Conservation (phyloP, 352 stramenopile genomes). For the Globisporangium paroecandrum region DNA sequence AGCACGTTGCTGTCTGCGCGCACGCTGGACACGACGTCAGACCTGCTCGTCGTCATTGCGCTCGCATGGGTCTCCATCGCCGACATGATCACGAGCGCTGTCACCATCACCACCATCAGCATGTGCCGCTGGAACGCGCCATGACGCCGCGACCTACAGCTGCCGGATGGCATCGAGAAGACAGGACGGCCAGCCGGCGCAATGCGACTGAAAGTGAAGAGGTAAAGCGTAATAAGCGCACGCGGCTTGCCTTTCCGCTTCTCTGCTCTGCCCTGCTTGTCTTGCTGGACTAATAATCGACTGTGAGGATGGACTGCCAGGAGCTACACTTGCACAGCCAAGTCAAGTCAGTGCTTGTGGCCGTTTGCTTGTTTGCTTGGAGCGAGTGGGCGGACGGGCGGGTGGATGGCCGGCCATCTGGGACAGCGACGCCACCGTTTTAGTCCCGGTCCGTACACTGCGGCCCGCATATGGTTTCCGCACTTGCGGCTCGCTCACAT, state of each 20-base stretch:
- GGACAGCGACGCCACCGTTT: neutral
- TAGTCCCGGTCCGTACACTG: neutral
- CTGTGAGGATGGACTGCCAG: neutral
- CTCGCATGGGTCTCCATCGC: neutral
- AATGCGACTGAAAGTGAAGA: neutral
- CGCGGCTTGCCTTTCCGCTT: neutral
- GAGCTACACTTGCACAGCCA: neutral
- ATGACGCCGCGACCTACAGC: neutral
- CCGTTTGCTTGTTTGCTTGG: neutral
- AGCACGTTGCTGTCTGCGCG: constrained; percentile 6
- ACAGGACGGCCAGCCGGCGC: neutral
- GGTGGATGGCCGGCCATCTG: neutral
- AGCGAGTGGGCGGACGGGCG: neutral
- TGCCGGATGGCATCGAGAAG: constrained; percentile 9
- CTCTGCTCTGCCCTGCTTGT: neutral
- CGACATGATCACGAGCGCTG: neutral
- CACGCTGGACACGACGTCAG: constrained; percentile 10
- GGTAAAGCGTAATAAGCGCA: neutral
- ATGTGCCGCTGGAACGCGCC: neutral
- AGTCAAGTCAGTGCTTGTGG: neutral
- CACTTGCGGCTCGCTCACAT: neutral
- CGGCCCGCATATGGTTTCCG: neutral
- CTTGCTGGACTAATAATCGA: neutral
- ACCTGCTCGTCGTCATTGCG: constrained; percentile 2
- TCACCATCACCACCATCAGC: neutral